A percentile compares a stretch with the other conserved stretches of the same genome.
Conservation (phyloP, 176 grass and related monocot species). For the Typha latifolia region DNA sequence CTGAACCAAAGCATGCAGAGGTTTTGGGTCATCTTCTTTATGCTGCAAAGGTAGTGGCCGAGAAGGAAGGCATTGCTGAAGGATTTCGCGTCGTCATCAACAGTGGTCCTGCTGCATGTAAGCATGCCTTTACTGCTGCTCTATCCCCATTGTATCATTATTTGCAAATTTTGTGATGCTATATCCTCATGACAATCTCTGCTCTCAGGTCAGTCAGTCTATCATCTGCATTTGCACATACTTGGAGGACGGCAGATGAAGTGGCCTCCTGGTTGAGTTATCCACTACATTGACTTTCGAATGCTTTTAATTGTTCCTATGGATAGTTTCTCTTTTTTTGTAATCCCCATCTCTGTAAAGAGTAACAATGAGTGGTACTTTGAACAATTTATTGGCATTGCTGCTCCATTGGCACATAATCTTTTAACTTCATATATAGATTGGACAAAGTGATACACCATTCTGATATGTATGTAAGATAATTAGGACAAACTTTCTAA, state of each 20-base stretch:
- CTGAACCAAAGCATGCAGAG: slow-evolving; percentile 65
- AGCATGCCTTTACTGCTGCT: slow-evolving; percentile 7
- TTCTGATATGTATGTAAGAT: no score
- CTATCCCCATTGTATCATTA: not conserved
- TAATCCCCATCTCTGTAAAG: no score
- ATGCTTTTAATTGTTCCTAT: no score
- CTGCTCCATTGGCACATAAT: no score
- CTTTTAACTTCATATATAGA: no score
- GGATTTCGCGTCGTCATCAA: slow-evolving; percentile 78
- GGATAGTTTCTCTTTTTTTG: no score
- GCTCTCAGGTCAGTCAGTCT: slow-evolving; percentile 76
- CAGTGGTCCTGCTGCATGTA: slow-evolving; percentile 81
- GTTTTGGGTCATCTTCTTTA: slow-evolving; percentile 83
- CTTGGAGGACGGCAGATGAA: slow-evolving; percentile 83
- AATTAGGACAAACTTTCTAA: no score
- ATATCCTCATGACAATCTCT: not conserved
- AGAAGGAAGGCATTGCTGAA: slow-evolving; percentile 75
- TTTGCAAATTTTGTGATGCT: not conserved
- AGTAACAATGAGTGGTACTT: no score
- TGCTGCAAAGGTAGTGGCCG: slow-evolving; percentile 61
- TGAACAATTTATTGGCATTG: no score
- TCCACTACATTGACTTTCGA: not conserved
- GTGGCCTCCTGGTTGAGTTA: slow-evolving; percentile 69
- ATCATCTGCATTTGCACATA: slow-evolving; percentile 81
- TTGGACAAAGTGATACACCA: no score